Percentiles rank a stretch among this genome's conserved stretches.
Conservation (phyloP, 768 basidiomycete genomes). For the Omphalotus guepiniiformis region DNA sequence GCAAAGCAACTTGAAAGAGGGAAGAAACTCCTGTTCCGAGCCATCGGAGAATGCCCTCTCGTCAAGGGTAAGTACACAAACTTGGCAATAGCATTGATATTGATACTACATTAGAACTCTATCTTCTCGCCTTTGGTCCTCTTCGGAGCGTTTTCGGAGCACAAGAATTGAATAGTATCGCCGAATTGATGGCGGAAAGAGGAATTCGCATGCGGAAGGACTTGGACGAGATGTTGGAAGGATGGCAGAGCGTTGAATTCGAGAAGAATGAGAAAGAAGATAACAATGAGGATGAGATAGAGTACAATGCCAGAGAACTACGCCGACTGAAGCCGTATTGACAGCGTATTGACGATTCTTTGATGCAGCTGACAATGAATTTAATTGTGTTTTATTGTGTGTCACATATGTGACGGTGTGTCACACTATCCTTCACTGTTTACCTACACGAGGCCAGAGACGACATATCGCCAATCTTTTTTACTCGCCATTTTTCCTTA, state of each 20-base stretch:
- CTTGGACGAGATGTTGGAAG: constrained; percentile 53
- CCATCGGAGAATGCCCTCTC: constrained; percentile 70
- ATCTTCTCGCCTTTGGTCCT: constrained; percentile 72
- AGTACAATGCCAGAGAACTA: constrained; percentile 53
- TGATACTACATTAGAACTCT: constrained; percentile 47
- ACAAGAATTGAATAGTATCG: constrained; percentile 56
- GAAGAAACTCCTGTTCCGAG: constrained; percentile 70
- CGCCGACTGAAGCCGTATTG: constrained; percentile 63
- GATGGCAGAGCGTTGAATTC: no score
- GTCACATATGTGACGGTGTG: neutral
- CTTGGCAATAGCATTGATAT: neutral
- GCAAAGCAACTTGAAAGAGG: constrained; percentile 53
- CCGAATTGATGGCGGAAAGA: constrained; percentile 74
- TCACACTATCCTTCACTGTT: constrained; percentile 11
- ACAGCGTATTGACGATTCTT: no score
- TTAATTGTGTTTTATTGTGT: constrained; percentile 20
- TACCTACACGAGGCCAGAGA: constrained; percentile 30
- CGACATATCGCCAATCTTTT: constrained; percentile 16
- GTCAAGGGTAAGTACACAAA: constrained; percentile 53
- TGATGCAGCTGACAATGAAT: no score
- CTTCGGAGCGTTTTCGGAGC: constrained; percentile 58
- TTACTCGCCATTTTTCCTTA: constrained; percentile 16
- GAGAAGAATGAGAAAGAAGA: constrained; percentile 26
- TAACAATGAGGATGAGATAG: constrained; percentile 49
- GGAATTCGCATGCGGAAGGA: constrained; percentile 62